phyloP scores from a whole-genome alignment of 306 rosid species.

The Herpetospermum pedunculosum region DNA sequence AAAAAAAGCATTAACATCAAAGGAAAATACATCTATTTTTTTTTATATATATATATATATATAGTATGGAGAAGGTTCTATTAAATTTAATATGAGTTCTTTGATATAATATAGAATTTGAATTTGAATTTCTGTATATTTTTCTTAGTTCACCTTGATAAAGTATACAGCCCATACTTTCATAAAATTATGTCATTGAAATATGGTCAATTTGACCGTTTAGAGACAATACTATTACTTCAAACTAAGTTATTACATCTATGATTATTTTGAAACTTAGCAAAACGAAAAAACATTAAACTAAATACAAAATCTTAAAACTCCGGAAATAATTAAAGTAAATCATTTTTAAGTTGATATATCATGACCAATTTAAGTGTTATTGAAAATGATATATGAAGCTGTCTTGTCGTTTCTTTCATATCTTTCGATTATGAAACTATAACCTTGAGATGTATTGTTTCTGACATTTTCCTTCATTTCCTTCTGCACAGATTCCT shows the following conservation, averaged over 20 bases:
- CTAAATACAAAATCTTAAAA: not conserved
- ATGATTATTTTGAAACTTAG: not conserved
- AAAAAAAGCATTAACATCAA: too few relatives aligned
- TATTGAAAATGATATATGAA: not conserved
- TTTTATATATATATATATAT: too few relatives aligned
- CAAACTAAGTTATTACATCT: not conserved
- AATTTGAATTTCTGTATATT: not conserved
- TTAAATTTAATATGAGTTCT: not conserved
- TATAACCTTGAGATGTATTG: not conserved
- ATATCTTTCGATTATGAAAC: not conserved
- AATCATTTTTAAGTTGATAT: not conserved
- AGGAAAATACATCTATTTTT: not conserved
- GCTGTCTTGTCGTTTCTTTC: not conserved
- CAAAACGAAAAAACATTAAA: not conserved
- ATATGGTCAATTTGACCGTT: not conserved
- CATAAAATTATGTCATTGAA: not conserved
- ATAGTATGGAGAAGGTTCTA: not conserved
- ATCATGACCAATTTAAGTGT: not conserved
- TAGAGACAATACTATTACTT: not conserved
- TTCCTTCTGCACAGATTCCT: conserved; percentile 55
- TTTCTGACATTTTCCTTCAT: not conserved
- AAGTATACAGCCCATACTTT: not conserved
- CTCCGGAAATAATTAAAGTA: not conserved
- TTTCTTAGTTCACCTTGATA: not conserved
- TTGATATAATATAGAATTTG: not conserved